phyloP scores from a whole-genome alignment of 371 early-diverging fungal species.

The Blastocladiella emersonii region DNA sequence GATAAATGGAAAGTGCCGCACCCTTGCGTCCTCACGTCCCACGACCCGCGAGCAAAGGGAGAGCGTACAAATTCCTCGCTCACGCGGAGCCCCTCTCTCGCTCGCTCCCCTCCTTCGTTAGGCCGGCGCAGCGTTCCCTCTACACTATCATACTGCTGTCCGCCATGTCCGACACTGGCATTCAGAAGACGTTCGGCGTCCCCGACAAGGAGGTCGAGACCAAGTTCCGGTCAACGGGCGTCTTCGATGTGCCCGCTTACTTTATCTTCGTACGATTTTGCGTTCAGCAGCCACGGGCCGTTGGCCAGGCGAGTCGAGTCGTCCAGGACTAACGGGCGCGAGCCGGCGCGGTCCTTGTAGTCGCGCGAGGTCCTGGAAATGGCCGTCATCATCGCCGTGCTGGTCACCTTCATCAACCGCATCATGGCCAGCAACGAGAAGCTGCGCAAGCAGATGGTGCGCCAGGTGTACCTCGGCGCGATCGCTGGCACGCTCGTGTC shows the following conservation, averaged over 20 bases:
- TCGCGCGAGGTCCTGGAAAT: not conserved
- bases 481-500: not conserved
- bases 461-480: slow-evolving; percentile 1
- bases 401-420: slow-evolving; percentile 1
- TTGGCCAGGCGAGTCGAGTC: too few relatives aligned
- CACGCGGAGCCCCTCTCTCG: too few relatives aligned
- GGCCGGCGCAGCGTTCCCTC: too few relatives aligned
- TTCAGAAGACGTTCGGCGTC: not conserved
- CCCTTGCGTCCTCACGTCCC: too few relatives aligned
- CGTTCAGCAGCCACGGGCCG: too few relatives aligned
- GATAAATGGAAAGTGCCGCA: too few relatives aligned
- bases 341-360: not conserved
- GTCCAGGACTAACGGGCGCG: not conserved
- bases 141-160: too few relatives aligned
- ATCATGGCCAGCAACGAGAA: not conserved
- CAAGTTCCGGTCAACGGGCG: not conserved
- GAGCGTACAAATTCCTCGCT: too few relatives aligned
- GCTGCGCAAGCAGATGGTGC: not conserved
- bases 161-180: not conserved
- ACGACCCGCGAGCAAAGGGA: too few relatives aligned
- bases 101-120: too few relatives aligned
- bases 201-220: not conserved
- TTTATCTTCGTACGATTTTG: not conserved
- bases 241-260: not conserved
- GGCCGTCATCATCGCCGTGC: not conserved